A percentile compares a stretch with the other conserved stretches of the same genome.
Evolutionary conservation across 1,284 basidiomycete genomes (phyloP).

Genomic region (Caloboletus firmus): DNA sequence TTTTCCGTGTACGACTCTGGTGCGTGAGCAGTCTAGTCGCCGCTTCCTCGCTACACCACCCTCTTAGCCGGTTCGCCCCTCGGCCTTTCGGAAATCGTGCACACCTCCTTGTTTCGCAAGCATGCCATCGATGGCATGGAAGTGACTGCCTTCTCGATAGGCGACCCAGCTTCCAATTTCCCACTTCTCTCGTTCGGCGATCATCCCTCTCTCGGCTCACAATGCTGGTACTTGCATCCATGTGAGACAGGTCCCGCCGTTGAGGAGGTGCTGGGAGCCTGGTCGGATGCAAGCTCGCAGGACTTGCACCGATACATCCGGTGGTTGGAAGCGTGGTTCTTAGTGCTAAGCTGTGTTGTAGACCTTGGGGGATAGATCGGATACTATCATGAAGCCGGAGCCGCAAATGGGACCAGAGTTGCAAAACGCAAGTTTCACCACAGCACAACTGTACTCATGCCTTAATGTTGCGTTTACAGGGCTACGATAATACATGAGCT

Average conservation of each 20-base stretch:
- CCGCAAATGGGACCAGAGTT: no score
- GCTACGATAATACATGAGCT: no score
- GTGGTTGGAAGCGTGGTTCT: conserved; percentile 74
- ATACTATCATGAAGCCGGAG: no score
- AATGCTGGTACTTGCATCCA: conserved; percentile 82
- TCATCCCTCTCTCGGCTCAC: conserved; percentile 69
- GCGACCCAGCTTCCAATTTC: conserved; percentile 51
- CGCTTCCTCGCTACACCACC: conserved; percentile 14
- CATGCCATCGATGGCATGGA: conserved; percentile 46
- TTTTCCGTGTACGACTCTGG: conserved; percentile 67
- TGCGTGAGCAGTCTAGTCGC: conserved; percentile 41
- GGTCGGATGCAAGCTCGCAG: conserved; percentile 23
- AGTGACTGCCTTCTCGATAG: conserved; percentile 53
- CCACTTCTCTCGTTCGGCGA: conserved; percentile 82
- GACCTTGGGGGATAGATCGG: conserved; percentile 36
- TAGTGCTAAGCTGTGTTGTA: conserved; percentile 65
- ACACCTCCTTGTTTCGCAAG: conserved; percentile 58
- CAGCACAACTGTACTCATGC: no score
- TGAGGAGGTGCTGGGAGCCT: conserved; percentile 61
- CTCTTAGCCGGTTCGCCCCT: conserved; percentile 64
- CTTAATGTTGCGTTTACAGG: no score
- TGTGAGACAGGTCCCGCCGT: conserved; percentile 71
- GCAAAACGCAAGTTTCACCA: no score
- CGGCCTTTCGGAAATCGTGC: conserved; percentile 51
- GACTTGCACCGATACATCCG: conserved; percentile 36